phyloP scores from a whole-genome alignment of 148 eudicot genomes.

The Rhododendron vialii region DNA sequence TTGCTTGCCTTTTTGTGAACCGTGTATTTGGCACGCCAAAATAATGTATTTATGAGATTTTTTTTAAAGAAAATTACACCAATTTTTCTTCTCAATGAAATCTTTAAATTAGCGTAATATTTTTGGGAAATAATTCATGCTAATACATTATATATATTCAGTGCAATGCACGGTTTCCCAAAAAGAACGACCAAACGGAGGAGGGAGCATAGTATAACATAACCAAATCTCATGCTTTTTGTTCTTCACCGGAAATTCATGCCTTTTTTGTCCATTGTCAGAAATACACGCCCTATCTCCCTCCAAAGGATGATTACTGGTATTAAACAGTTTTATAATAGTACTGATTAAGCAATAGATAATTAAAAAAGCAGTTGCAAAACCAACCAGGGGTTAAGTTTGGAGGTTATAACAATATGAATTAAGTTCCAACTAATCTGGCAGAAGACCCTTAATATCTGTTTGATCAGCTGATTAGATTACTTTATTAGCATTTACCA shows the following conservation, averaged over 20 bases:
- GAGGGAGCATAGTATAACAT: not conserved
- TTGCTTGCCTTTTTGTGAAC: no score
- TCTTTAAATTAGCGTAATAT: no score
- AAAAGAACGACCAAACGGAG: no score
- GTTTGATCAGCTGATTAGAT: not conserved
- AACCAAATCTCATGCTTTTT: conserved; percentile 63
- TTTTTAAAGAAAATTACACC: no score
- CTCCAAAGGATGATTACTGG: not conserved
- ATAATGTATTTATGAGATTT: no score
- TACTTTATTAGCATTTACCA: not conserved
- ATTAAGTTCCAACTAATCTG: not conserved
- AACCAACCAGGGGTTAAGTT: not conserved
- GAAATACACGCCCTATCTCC: not conserved
- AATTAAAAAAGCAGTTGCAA: not conserved
- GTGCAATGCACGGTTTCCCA: no score
- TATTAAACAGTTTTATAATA: not conserved
- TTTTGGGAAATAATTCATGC: no score
- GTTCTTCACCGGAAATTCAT: conserved; percentile 55
- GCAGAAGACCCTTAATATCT: not conserved
- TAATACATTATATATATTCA: no score
- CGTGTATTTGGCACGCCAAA: no score
- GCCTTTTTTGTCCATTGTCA: conserved; percentile 34
- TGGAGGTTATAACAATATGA: not conserved
- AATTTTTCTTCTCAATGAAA: no score
- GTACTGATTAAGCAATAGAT: not conserved